phyloP scores from a whole-genome alignment of 805 yeast species.

The Candida rishiriensis region DNA sequence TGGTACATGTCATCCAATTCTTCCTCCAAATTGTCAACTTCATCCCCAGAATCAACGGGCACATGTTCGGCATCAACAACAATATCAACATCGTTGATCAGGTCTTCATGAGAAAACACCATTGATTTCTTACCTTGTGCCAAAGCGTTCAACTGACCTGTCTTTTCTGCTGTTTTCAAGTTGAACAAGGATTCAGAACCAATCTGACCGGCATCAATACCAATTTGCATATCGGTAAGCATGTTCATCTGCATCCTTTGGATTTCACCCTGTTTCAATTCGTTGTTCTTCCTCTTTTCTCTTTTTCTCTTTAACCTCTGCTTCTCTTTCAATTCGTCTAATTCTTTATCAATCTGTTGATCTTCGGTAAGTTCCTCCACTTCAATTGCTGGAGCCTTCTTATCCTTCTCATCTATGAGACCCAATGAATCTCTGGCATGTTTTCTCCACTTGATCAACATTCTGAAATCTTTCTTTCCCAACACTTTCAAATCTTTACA shows the following conservation, averaged over 20 bases:
- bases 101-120: slow-evolving; percentile 55
- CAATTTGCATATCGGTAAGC: slow-evolving; percentile 88
- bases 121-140: slow-evolving; percentile 71
- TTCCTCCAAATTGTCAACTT: slow-evolving; percentile 66
- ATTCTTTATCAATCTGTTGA: slow-evolving; percentile 81
- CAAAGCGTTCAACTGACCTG: slow-evolving; percentile 72
- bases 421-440: slow-evolving; percentile 77
- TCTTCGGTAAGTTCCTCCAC: slow-evolving; percentile 79
- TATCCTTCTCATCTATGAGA: slow-evolving; percentile 50
- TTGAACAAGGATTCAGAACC: slow-evolving; percentile 81
- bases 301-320: slow-evolving; percentile 68
- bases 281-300: slow-evolving; percentile 79
- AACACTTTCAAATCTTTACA: slow-evolving; percentile 88
- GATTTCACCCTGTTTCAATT: slow-evolving; percentile 80
- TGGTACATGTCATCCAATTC: slow-evolving; percentile 81
- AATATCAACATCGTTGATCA: slow-evolving; percentile 51
- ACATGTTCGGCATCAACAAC: slow-evolving; percentile 43
- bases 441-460: slow-evolving; percentile 81
- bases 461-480: slow-evolving; percentile 90
- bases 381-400: slow-evolving; percentile 50
- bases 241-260: slow-evolving; percentile 93
- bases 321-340: slow-evolving; percentile 65
- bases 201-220: slow-evolving; percentile 82
- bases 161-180: slow-evolving; percentile 78
- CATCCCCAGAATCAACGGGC: slow-evolving; percentile 39